These are phyloP conservation scores for Leccinum sublutescens DNA, from an alignment of 768 basidiomycete species.

Conservation along the genomic window DNA sequence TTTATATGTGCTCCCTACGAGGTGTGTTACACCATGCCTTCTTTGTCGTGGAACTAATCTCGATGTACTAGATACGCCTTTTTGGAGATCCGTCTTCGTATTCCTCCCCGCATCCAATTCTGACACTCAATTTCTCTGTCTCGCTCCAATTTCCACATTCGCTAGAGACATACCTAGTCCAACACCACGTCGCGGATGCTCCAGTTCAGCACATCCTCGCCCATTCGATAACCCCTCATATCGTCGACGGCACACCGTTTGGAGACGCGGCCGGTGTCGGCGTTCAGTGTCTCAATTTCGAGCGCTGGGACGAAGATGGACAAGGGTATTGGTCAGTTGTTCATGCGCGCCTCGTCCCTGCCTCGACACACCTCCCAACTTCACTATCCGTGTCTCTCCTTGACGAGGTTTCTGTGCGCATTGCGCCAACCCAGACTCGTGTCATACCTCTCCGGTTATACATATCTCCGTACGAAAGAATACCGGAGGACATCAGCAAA, in stretches of 20 bases:
- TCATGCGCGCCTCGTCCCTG: constrained; percentile 10
- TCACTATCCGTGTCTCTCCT: constrained; percentile 15
- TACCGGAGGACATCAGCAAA: constrained; percentile 31
- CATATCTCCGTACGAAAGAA: constrained; percentile 36
- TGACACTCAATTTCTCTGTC: constrained; percentile 53
- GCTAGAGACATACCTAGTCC: neutral
- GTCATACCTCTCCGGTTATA: constrained; percentile 51
- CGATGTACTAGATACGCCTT: constrained; percentile 59
- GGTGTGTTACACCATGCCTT: constrained; percentile 34
- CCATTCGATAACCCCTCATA: constrained; percentile 61
- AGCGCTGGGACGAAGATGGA: neutral
- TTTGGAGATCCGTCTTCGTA: constrained; percentile 69
- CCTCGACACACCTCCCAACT: neutral
- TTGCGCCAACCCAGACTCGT: constrained; percentile 65
- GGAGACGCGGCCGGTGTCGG: constrained; percentile 69
- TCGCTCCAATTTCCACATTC: constrained; percentile 35
- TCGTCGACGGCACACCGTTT: constrained; percentile 73
- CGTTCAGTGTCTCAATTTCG: constrained; percentile 43
- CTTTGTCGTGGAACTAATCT: neutral
- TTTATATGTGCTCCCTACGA: constrained; percentile 85
- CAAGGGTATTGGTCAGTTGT: constrained; percentile 57
- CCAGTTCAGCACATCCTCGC: constrained; percentile 43
- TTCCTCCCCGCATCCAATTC: constrained; percentile 46
- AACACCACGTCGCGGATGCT: neutral
- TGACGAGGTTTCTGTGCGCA: constrained; percentile 25